Evolutionary conservation across 305 asterid species (phyloP).

Genomic region (Fraxinus dipetala): DNA sequence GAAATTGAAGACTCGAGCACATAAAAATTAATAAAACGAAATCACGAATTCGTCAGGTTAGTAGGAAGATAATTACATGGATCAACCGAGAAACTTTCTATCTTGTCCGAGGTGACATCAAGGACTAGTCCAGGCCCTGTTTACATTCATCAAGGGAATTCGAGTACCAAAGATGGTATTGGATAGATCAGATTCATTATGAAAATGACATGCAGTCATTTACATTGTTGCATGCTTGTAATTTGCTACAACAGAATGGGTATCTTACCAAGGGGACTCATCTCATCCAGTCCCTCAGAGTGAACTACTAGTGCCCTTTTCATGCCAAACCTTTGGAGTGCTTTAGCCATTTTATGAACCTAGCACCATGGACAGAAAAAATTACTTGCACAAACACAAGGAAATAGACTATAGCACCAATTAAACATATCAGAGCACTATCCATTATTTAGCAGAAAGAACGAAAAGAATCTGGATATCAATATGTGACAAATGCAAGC

Average conservation of each 20-base stretch:
- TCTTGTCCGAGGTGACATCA: slow-evolving; percentile 67
- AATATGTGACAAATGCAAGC: not conserved
- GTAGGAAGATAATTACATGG: slow-evolving; percentile 55
- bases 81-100: slow-evolving; percentile 70
- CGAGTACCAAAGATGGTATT: not conserved
- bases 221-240: not conserved
- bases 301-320: slow-evolving; percentile 83
- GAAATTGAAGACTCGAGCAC: not conserved
- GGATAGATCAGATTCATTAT: not conserved
- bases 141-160: slow-evolving; percentile 11
- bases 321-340: slow-evolving; percentile 87
- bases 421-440: not conserved
- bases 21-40: not conserved
- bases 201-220: not conserved
- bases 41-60: not conserved
- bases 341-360: slow-evolving; percentile 88
- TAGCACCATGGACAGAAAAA: slow-evolving; percentile 20
- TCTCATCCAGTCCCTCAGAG: slow-evolving; percentile 93
- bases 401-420: not conserved
- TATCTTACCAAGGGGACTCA: slow-evolving; percentile 90
- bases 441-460: not conserved
- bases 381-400: not conserved
- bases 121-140: slow-evolving; percentile 84
- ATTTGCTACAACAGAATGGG: not conserved
- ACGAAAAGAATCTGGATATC: not conserved